These are phyloP conservation scores for Prunus armeniaca DNA, from an alignment of 306 rosid genomes.

Conservation along the genomic window DNA sequence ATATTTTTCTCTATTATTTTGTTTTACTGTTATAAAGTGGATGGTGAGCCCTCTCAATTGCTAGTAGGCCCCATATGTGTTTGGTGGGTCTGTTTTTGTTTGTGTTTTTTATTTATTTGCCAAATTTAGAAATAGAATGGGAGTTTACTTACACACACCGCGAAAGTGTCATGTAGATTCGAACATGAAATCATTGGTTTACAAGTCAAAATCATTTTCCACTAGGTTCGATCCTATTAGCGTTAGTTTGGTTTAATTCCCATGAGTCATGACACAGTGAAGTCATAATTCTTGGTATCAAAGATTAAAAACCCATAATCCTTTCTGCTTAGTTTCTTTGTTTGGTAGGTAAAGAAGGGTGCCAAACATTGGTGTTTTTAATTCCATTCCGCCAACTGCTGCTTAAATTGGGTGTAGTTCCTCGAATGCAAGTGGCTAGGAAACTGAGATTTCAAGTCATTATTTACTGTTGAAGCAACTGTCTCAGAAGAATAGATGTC, in stretches of 20 bases:
- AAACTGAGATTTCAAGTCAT: background rate
- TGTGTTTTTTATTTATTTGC: no score
- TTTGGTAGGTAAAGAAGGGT: slow-evolving; percentile 29
- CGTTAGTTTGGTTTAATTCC: slow-evolving; percentile 8
- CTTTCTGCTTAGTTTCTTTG: slow-evolving; percentile 16
- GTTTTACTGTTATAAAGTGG: background rate
- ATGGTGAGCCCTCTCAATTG: background rate
- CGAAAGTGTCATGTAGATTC: fast-evolving
- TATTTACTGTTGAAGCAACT: background rate
- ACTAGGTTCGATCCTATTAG: no score
- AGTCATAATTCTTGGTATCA: background rate
- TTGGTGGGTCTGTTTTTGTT: slow-evolving; percentile 17
- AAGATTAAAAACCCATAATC: slow-evolving; percentile 16
- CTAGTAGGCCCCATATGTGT: slow-evolving; percentile 9
- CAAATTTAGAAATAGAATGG: no score
- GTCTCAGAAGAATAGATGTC: background rate
- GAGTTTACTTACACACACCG: fast-evolving
- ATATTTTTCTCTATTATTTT: background rate
- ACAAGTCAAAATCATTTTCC: no score
- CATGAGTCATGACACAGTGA: background rate
- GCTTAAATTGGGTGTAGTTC: slow-evolving; percentile 18
- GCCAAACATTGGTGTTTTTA: slow-evolving; percentile 24
- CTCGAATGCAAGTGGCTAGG: slow-evolving; percentile 5
- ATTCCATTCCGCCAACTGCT: slow-evolving; percentile 22
- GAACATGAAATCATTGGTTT: no score